These are phyloP conservation scores for Steccherinum ochraceum DNA, from an alignment of 768 basidiomycete genomes.

Conservation along the genomic window DNA sequence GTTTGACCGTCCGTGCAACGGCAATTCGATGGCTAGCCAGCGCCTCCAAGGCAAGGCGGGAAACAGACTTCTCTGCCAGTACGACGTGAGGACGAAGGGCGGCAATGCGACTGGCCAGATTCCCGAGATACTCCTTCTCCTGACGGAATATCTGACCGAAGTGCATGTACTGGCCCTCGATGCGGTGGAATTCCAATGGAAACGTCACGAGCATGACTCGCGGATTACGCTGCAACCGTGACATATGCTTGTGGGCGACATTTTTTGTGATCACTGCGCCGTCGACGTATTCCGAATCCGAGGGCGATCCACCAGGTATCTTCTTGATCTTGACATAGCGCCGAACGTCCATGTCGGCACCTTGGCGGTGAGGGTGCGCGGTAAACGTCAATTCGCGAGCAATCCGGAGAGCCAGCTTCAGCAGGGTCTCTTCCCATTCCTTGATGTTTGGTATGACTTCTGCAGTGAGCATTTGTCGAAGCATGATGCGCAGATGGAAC, in stretches of 20 bases:
- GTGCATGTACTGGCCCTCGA: constrained; percentile 89
- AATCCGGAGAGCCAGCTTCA: constrained; percentile 78
- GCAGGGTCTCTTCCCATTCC: constrained; percentile 85
- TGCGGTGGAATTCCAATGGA: constrained; percentile 88
- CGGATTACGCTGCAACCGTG: constrained; percentile 73
- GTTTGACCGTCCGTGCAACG: constrained; percentile 86
- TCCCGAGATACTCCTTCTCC: constrained; percentile 88
- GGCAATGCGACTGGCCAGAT: constrained; percentile 84
- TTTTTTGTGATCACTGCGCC: constrained; percentile 98
- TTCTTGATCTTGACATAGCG: constrained; percentile 98
- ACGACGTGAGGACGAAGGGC: constrained; percentile 89
- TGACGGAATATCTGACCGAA: constrained; percentile 88
- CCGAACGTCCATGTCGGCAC: constrained; percentile 92
- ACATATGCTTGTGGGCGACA: constrained; percentile 94
- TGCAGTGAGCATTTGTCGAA: constrained; percentile 82
- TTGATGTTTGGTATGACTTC: constrained; percentile 76
- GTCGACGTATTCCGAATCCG: constrained; percentile 93
- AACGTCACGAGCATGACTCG: constrained; percentile 96
- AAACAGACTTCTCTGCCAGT: constrained; percentile 87
- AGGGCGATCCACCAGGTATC: constrained; percentile 88
- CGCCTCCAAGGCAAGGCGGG: constrained; percentile 82
- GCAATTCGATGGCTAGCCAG: constrained; percentile 82
- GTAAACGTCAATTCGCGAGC: constrained; percentile 83
- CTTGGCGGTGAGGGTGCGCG: constrained; percentile 61
- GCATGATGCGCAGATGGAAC: constrained; percentile 84